phyloP scores from a whole-genome alignment of 768 basidiomycete genomes.

The Rubroboletus satanas region DNA sequence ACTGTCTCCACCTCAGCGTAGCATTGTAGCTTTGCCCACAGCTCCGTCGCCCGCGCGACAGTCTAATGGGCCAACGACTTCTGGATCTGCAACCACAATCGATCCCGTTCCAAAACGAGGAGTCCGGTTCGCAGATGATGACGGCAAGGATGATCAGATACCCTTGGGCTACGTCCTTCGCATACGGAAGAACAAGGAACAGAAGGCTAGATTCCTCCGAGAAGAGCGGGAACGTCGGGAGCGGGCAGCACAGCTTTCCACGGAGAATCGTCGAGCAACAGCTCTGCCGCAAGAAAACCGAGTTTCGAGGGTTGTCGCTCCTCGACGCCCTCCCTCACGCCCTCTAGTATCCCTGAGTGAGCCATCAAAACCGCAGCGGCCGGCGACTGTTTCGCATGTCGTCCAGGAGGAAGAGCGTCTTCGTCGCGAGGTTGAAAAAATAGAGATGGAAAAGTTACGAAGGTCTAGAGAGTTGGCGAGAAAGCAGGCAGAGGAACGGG shows the following conservation, averaged over 20 bases:
- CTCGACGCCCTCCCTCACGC: slow-evolving; percentile 13
- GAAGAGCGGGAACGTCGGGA: slow-evolving; percentile 54
- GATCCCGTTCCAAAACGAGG: slow-evolving; percentile 39
- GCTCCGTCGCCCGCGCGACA: neutral
- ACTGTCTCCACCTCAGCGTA: slow-evolving; percentile 1
- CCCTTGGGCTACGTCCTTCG: slow-evolving; percentile 70
- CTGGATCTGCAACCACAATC: slow-evolving; percentile 8
- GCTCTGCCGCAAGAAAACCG: slow-evolving; percentile 7
- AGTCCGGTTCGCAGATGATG: slow-evolving; percentile 63
- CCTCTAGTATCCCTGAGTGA: slow-evolving; percentile 17
- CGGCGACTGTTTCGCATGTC: slow-evolving; percentile 2
- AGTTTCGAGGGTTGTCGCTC: slow-evolving; percentile 12
- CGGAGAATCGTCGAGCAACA: slow-evolving; percentile 32
- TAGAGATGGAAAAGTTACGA: slow-evolving; percentile 49
- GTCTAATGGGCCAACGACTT: neutral
- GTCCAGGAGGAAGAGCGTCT: slow-evolving; percentile 41
- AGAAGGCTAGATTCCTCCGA: slow-evolving; percentile 64
- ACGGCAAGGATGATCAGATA: slow-evolving; percentile 59
- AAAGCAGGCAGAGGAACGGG: slow-evolving; percentile 47
- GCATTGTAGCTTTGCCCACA: neutral
- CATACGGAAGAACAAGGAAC: slow-evolving; percentile 67
- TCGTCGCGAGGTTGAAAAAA: slow-evolving; percentile 46
- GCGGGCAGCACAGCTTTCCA: slow-evolving; percentile 28
- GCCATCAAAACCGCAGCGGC: slow-evolving; percentile 4
- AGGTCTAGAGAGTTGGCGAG: slow-evolving; percentile 34